These are phyloP conservation scores for Phycomyces blakesleeanus DNA, from an alignment of 192 early-diverging fungal species.

Conservation along the genomic window DNA sequence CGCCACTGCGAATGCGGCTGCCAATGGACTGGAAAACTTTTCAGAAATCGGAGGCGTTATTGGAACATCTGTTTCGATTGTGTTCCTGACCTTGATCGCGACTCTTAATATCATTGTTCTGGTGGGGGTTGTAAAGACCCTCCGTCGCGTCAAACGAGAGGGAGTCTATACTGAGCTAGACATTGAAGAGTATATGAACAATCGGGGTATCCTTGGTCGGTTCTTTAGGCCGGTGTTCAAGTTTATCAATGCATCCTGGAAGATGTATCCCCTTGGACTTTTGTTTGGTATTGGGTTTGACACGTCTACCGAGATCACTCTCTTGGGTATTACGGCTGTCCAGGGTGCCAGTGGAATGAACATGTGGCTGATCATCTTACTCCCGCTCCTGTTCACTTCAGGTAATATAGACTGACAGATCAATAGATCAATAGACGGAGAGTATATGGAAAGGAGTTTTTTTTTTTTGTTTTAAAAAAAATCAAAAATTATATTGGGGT, in stretches of 20 bases:
- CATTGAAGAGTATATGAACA: slow-evolving; percentile 34
- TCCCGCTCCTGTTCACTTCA: slow-evolving; percentile 61
- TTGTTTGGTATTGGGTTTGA: slow-evolving; percentile 73
- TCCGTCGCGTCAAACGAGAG: slow-evolving; percentile 31
- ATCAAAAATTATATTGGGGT: no score
- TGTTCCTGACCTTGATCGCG: slow-evolving; percentile 60
- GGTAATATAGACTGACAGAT: slow-evolving; percentile 27
- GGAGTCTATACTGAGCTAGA: slow-evolving; percentile 36
- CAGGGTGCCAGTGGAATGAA: slow-evolving; percentile 45
- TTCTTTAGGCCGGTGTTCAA: slow-evolving; percentile 49
- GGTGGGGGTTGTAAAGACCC: slow-evolving; percentile 34
- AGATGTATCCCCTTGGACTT: slow-evolving; percentile 63
- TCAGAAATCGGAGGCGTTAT: slow-evolving; percentile 46
- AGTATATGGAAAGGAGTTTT: no score
- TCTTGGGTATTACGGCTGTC: slow-evolving; percentile 56
- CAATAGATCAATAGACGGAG: not conserved
- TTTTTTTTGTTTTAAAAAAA: not conserved
- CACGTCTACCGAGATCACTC: slow-evolving; percentile 62
- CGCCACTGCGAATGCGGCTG: slow-evolving; percentile 41
- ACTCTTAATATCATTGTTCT: slow-evolving; percentile 47
- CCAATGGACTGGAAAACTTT: slow-evolving; percentile 41
- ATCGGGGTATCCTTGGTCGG: slow-evolving; percentile 37
- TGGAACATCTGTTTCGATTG: slow-evolving; percentile 55
- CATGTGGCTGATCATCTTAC: slow-evolving; percentile 49
- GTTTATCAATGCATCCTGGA: slow-evolving; percentile 55